A percentile compares a stretch with the other conserved stretches of the same genome.
phyloP scores from a whole-genome alignment of 164 flowering plant species.

The Piper betle region DNA sequence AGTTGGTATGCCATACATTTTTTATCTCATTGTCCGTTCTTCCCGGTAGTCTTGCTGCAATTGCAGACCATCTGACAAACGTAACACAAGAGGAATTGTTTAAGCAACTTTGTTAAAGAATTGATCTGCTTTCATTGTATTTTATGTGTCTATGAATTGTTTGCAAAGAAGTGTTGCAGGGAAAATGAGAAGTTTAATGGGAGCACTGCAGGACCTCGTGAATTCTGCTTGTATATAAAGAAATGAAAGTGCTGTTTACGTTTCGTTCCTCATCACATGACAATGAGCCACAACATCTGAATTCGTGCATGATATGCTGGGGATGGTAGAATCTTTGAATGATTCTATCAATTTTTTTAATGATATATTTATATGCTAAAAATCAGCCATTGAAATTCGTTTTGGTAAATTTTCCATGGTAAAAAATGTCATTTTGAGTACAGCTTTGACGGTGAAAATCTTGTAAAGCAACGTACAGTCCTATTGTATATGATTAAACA shows the following conservation, averaged over 20 bases:
- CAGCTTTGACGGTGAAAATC: not conserved
- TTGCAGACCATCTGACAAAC: conserved; percentile 1
- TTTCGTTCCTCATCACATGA: not conserved
- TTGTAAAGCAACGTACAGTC: not conserved
- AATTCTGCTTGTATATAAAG: no score
- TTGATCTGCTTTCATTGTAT: no score
- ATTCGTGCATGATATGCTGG: not conserved
- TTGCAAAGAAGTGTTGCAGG: no score
- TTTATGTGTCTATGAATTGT: no score
- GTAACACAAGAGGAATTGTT: not conserved
- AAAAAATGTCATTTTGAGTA: no score
- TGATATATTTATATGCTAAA: no score
- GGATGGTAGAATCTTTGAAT: not conserved
- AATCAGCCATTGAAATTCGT: no score
- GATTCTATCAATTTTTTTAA: not conserved
- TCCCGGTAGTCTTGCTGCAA: conserved; percentile 1
- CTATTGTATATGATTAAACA: no score
- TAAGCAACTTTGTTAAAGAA: no score
- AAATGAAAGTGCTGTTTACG: no score
- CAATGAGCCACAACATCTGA: not conserved
- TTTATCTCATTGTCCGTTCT: conserved; percentile 2
- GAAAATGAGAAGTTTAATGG: not conserved
- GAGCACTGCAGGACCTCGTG: not conserved
- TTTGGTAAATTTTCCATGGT: no score
- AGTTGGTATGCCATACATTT: conserved; percentile 3